Evolutionary conservation across 768 basidiomycete species (phyloP).

Genomic region (Lentinula edodes): DNA sequence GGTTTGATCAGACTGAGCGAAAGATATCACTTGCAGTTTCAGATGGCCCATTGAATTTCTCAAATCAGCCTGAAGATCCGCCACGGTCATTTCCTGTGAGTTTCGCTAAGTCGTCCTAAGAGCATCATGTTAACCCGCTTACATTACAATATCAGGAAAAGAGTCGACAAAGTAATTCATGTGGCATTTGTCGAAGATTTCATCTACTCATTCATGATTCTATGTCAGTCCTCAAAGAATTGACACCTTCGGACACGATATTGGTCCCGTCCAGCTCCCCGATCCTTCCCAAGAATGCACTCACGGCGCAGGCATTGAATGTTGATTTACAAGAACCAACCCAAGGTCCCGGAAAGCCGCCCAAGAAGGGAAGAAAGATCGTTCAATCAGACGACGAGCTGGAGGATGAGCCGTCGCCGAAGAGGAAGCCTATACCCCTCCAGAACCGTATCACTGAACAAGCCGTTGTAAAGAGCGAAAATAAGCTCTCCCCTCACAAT

Average conservation of each 20-base stretch:
- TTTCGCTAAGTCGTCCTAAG: not conserved
- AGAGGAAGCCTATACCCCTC: not conserved
- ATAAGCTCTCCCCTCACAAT: too few relatives aligned
- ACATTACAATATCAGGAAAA: not conserved
- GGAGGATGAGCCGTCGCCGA: not conserved
- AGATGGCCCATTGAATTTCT: constrained; percentile 7
- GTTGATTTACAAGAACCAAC: not conserved
- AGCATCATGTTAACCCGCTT: too few relatives aligned
- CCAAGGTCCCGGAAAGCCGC: not conserved
- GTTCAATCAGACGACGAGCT: constrained; percentile 10
- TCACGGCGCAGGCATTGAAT: too few relatives aligned
- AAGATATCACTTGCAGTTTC: constrained; percentile 14
- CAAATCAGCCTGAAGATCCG: not conserved
- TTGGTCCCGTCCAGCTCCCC: not conserved
- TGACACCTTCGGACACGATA: not conserved
- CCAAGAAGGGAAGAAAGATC: constrained; percentile 1
- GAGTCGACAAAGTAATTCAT: not conserved
- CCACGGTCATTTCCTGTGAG: constrained; percentile 1
- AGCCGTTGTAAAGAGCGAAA: not conserved
- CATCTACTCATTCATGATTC: not conserved
- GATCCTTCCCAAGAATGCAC: not conserved
- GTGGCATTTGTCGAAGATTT: not conserved
- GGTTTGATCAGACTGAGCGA: constrained; percentile 8
- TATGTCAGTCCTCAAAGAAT: not conserved
- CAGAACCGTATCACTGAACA: not conserved